Conservation (phyloP, 129 eudicot species). For the Flaveria brownii region DNA sequence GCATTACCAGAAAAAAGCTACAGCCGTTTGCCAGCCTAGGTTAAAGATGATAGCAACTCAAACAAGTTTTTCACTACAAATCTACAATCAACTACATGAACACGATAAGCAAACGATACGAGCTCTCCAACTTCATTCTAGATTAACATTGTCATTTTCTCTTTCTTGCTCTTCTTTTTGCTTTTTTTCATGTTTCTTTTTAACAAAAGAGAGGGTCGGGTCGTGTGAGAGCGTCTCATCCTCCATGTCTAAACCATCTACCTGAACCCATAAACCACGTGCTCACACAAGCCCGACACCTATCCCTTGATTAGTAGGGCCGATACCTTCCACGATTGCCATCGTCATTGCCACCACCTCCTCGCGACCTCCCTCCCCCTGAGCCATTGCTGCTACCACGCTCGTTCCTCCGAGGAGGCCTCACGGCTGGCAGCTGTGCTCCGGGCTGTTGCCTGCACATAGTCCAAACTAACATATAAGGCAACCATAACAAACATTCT, state of each 20-base stretch:
- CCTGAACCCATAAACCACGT: conserved; percentile 13
- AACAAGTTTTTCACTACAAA: conserved; percentile 36
- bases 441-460: conserved; percentile 88
- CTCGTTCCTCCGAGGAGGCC: conserved; percentile 78
- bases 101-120: conserved; percentile 14
- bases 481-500: neutral
- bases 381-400: conserved; percentile 57
- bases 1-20: neutral
- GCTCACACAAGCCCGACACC: conserved; percentile 26
- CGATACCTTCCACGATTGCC: conserved; percentile 63
- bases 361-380: conserved; percentile 54
- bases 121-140: conserved; percentile 23
- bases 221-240: conserved; percentile 2
- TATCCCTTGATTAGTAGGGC: conserved; percentile 50
- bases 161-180: neutral
- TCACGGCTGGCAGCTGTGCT: conserved; percentile 60
- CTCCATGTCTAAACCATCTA: conserved; percentile 21
- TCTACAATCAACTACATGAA: conserved; percentile 37
- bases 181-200: neutral
- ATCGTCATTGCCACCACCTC: conserved; percentile 49
- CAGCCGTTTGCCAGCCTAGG: neutral
- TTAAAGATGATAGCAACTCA: conserved; percentile 22
- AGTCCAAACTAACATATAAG: conserved; percentile 17
- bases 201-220: neutral
- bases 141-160: neutral